Evolutionary conservation across 345 rosid species (phyloP).

Genomic region (Eucalyptus curtisii): DNA sequence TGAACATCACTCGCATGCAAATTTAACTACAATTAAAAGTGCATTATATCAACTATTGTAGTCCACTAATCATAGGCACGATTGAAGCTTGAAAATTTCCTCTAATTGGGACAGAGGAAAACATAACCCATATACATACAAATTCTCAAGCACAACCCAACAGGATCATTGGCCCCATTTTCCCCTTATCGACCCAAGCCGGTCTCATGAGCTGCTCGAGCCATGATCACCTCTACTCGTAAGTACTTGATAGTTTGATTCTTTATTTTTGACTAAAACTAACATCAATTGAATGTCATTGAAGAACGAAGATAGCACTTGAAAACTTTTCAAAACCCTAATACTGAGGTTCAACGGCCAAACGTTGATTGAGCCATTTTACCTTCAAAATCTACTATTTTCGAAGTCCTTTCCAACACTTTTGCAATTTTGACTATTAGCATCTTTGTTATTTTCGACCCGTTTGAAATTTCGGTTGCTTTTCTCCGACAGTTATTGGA

Average conservation of each 20-base stretch:
- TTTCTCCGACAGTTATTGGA: background rate
- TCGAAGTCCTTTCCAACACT: background rate
- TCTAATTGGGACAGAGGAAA: background rate
- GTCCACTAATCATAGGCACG: too few species aligned
- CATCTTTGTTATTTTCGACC: background rate
- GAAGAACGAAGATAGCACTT: background rate
- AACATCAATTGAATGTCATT: background rate
- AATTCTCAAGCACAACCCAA: background rate
- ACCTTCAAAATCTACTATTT: background rate
- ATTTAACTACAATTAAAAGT: background rate
- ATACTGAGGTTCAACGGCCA: background rate
- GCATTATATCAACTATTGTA: background rate
- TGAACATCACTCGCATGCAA: background rate
- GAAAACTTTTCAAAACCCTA: background rate
- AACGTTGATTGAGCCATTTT: background rate
- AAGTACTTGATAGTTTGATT: background rate
- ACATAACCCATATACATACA: background rate
- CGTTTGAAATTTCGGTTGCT: background rate
- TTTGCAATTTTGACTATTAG: background rate
- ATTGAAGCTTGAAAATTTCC: background rate
- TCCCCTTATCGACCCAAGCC: background rate
- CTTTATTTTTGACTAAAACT: background rate
- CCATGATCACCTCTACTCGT: background rate
- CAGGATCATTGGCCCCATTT: background rate
- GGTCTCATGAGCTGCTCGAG: background rate